phyloP scores from a whole-genome alignment of 495 filamentous ascomycete genomes.

The Pyrenula aspistea region DNA sequence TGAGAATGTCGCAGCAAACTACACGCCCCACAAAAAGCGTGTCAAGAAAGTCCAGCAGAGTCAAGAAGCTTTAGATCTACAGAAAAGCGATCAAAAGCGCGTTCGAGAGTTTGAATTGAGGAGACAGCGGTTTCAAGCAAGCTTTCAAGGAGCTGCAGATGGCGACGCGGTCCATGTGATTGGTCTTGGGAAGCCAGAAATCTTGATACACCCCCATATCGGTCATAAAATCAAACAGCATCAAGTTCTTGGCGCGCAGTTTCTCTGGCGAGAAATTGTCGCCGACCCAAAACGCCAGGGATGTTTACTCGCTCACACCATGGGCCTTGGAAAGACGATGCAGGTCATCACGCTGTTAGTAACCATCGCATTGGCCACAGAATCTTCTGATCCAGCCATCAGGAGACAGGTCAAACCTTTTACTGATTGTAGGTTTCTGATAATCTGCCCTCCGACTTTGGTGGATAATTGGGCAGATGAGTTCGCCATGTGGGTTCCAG shows the following conservation, averaged over 20 bases:
- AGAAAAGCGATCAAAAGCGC: slow-evolving; percentile 31
- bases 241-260: slow-evolving; percentile 62
- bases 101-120: slow-evolving; percentile 35
- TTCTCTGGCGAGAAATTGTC: slow-evolving; percentile 81
- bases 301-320: slow-evolving; percentile 80
- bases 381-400: slow-evolving; percentile 43
- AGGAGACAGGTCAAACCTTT: slow-evolving; percentile 49
- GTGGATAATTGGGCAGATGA: slow-evolving; percentile 80
- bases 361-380: slow-evolving; percentile 54
- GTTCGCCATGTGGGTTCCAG: slow-evolving; percentile 53
- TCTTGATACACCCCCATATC: slow-evolving; percentile 38
- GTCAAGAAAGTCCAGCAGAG: slow-evolving; percentile 34
- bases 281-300: slow-evolving; percentile 47
- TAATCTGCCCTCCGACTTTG: slow-evolving; percentile 65
- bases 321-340: slow-evolving; percentile 93
- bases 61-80: slow-evolving; percentile 29
- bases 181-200: slow-evolving; percentile 53
- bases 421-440: slow-evolving; percentile 47
- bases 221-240: slow-evolving; percentile 41
- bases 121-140: slow-evolving; percentile 8
- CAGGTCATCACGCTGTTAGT: slow-evolving; percentile 73
- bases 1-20: neutral
- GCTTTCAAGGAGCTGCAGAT: slow-evolving; percentile 5
- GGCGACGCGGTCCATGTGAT: slow-evolving; percentile 39
- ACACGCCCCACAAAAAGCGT: slow-evolving; percentile 25